Base-by-base conservation (phyloP, 2,329 filamentous ascomycete genomes). In the Pseudocercospora fijiensis region DNA sequence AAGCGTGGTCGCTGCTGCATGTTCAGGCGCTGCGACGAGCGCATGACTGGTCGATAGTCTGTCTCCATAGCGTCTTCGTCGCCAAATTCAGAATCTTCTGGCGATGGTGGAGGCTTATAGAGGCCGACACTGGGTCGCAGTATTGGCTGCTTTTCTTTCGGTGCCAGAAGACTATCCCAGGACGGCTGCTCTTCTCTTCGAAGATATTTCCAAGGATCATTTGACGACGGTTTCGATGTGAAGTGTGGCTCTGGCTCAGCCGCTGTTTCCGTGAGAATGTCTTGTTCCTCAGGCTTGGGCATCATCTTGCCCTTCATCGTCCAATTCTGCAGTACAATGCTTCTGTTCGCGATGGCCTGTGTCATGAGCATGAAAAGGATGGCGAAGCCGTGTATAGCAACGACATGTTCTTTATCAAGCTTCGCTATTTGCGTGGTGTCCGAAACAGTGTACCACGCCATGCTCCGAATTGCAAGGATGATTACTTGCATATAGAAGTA, bases 51-150 rank as follows among this genome's bases (percentile, higher is more conserved):
- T 37, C 58, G 61, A 0, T 88, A 88, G 2, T 87, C 85, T 86
- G 89, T 91, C 71, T 92, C 90, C 90, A 93, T 92, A 61, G 84
- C 83, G 43, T 89, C 85, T 0, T 78, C 79, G 62, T 71, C 65
- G 41, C 56, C 62, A 27, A 68, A 62, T 27, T 71, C 69, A 9
- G 70, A 71, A 57, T 70, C 66, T 28, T 72, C 71, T 13, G 66
- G 67, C 37, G 74, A 62, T 58, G 68, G 64, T 66, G 68, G 59
- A 64, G 72, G 63, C 24, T 58, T 49, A 65, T 59, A 65, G 22
- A 61, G 61, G 56, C 67, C 60, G n/a, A 60, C 56, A 27, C 64
- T 51, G 9, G 65, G 59, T 20, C 56, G 60, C 45, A 63, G 45
- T 51, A 64, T 60, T 26, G 68, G 63, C 41, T 62, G 64, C 30